phyloP scores from a whole-genome alignment of 2,329 filamentous ascomycete genomes.

The Claviceps sp. region DNA sequence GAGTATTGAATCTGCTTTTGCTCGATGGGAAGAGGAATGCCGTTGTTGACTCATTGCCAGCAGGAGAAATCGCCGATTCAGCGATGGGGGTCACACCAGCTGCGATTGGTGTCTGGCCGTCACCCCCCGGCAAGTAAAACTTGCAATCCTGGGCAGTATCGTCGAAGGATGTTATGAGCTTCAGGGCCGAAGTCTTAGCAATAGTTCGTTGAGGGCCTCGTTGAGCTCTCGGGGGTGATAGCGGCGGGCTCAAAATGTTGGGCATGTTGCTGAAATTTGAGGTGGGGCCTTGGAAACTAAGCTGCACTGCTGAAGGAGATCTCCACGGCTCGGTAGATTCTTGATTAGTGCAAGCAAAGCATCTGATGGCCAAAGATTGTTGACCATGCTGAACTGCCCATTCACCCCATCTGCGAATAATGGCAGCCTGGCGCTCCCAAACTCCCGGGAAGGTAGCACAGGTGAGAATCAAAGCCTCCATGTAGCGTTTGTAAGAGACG shows the following conservation, averaged over 20 bases:
- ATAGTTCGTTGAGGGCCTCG: constrained; percentile 48
- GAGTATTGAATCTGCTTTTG: constrained; percentile 56
- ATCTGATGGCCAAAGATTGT: constrained; percentile 81
- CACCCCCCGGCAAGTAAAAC: constrained; percentile 45
- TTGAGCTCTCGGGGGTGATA: constrained; percentile 58
- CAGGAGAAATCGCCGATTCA: constrained; percentile 53
- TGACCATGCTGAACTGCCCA: constrained; percentile 77
- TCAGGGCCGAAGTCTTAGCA: constrained; percentile 71
- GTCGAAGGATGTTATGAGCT: constrained; percentile 83
- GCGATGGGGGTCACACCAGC: constrained; percentile 81
- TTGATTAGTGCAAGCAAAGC: constrained; percentile 79
- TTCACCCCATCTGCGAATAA: constrained; percentile 92
- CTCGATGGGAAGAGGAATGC: constrained; percentile 55
- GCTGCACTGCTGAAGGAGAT: constrained; percentile 60
- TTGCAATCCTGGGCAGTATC: constrained; percentile 47
- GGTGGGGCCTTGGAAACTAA: constrained; percentile 40
- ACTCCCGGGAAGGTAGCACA: constrained; percentile 72
- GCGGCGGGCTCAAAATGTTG: constrained; percentile 52
- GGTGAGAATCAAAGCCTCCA: constrained; percentile 85
- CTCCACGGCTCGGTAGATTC: constrained; percentile 81
- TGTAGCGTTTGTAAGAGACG: constrained; percentile 75
- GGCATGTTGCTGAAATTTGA: constrained; percentile 33
- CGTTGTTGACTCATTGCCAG: constrained; percentile 50
- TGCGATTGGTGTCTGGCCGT: constrained; percentile 60
- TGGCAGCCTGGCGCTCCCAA: constrained; percentile 80